Conservation (phyloP, 1,284 basidiomycete genomes). For the Coniophora puteana region DNA sequence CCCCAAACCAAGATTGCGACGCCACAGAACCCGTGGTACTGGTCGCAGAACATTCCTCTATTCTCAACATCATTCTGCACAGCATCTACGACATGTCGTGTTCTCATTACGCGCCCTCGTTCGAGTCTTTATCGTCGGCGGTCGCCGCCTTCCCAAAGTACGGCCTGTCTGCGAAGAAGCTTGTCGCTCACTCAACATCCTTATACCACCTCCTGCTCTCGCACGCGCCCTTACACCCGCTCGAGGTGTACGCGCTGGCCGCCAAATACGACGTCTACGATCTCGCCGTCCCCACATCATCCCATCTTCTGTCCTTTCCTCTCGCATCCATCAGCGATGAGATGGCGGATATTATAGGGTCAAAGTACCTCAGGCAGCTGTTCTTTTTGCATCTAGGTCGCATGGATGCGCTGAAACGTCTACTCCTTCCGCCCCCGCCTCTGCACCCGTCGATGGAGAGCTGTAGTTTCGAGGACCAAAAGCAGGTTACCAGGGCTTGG, state of each 20-base stretch:
- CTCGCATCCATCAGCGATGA: slow-evolving; percentile 38
- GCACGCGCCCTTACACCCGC: slow-evolving; percentile 33
- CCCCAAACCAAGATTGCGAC: too few species aligned
- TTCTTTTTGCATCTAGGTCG: slow-evolving; percentile 37
- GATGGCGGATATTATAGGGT: slow-evolving; percentile 37
- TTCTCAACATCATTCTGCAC: slow-evolving; percentile 40
- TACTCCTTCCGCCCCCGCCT: slow-evolving; percentile 31
- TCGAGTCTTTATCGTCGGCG: slow-evolving; percentile 26
- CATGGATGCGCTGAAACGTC: slow-evolving; percentile 30
- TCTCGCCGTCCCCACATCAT: slow-evolving; percentile 36
- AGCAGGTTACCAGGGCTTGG: slow-evolving; percentile 29
- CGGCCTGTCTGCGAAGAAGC: slow-evolving; percentile 10
- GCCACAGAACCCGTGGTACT: slow-evolving; percentile 12
- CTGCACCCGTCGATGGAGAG: slow-evolving; percentile 24
- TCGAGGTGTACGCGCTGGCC: slow-evolving; percentile 41
- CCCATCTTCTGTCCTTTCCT: slow-evolving; percentile 36
- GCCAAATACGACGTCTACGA: slow-evolving; percentile 33
- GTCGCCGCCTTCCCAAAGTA: slow-evolving; percentile 32
- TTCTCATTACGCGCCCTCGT: slow-evolving; percentile 28
- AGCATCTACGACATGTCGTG: slow-evolving; percentile 30
- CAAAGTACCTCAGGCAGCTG: slow-evolving; percentile 35
- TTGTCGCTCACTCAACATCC: slow-evolving; percentile 7
- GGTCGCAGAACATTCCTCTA: slow-evolving; percentile 25
- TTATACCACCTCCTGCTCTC: slow-evolving; percentile 35
- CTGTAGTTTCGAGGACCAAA: slow-evolving; percentile 26